phyloP scores from a whole-genome alignment of 495 filamentous ascomycete genomes.

The Penicillium verhagenii region DNA sequence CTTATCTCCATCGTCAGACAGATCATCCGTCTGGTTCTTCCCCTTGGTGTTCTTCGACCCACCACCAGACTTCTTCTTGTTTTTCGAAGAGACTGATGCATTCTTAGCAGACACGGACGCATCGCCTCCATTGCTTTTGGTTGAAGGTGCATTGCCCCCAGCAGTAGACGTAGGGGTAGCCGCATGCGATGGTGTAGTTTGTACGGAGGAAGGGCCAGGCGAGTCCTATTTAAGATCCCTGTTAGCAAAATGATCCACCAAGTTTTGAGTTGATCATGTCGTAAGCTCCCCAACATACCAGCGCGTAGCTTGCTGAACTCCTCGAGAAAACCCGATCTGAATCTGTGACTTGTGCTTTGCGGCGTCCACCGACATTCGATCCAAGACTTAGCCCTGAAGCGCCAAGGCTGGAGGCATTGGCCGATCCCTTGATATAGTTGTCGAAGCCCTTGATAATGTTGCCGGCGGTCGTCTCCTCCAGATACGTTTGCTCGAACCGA shows the following conservation, averaged over 20 bases:
- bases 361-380: conserved; percentile 32
- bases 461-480: conserved; percentile 83
- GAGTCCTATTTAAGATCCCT: conserved; percentile 36
- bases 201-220: conserved; percentile 45
- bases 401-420: conserved; percentile 33
- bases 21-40: conserved; percentile 37
- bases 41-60: conserved; percentile 33
- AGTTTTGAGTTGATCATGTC: background rate
- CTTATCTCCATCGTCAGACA: conserved; percentile 45
- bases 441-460: conserved; percentile 99
- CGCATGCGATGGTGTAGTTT: conserved; percentile 51
- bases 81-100: conserved; percentile 35
- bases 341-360: conserved; percentile 50
- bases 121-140: conserved; percentile 29
- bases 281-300: conserved; percentile 31
- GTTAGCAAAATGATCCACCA: background rate
- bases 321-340: conserved; percentile 51
- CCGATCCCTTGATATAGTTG: conserved; percentile 88
- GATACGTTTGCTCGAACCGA: conserved; percentile 80
- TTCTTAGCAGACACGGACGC: conserved; percentile 24
- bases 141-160: conserved; percentile 30
- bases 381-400: conserved; percentile 47
- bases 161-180: conserved; percentile 48
- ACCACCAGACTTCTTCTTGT: conserved; percentile 43
- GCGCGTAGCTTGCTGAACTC: conserved; percentile 52